Evolutionary conservation across 208 protist species (phyloP).

Genomic region (Leishmania mexicana): DNA sequence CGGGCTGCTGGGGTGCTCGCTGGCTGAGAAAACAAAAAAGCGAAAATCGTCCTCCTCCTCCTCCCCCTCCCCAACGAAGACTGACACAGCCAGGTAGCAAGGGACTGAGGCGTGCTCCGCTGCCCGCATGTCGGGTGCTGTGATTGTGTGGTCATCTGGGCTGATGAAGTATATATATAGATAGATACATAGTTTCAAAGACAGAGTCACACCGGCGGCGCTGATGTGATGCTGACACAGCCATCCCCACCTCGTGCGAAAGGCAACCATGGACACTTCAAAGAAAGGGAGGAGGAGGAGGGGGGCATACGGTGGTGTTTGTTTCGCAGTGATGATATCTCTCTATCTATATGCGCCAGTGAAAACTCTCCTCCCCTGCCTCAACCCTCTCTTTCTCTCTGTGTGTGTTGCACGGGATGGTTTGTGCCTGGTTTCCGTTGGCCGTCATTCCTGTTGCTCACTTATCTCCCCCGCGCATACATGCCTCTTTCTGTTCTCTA

Average conservation of each 20-base stretch:
- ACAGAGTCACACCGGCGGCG: background rate
- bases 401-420: background rate
- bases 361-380: background rate
- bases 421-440: background rate
- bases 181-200: background rate
- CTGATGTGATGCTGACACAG: background rate
- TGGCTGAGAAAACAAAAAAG: background rate
- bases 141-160: background rate
- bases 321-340: background rate
- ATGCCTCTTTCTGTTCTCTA: background rate
- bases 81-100: background rate
- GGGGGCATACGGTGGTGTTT: background rate
- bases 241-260: background rate
- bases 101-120: background rate
- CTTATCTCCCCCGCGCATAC: background rate
- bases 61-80: background rate
- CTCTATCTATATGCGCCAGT: background rate
- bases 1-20: too few relatives aligned
- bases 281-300: too few relatives aligned
- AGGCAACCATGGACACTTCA: background rate
- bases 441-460: background rate
- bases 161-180: too few relatives aligned
- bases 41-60: too few relatives aligned
- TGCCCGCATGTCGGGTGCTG: background rate
- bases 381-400: background rate